Conservation (phyloP, 2,329 filamentous ascomycete genomes). For the Colletotrichum navitas region DNA sequence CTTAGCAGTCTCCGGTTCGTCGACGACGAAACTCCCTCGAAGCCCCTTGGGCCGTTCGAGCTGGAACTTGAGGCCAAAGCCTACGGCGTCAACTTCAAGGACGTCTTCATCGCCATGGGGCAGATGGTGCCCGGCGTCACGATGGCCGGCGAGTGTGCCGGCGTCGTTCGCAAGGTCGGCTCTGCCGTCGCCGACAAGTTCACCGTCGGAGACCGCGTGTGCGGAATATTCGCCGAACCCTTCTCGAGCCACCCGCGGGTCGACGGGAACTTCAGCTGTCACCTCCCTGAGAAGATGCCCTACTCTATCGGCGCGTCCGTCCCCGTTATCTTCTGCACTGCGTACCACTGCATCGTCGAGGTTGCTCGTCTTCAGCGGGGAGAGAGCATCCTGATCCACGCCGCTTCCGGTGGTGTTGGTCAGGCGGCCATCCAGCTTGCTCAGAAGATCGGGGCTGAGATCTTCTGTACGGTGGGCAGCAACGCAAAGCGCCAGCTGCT, state of each 20-base stretch:
- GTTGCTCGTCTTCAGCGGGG: conserved; percentile 46
- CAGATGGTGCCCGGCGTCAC: conserved; percentile 41
- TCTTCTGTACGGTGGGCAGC: conserved; percentile 50
- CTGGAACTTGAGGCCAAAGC: conserved; percentile 44
- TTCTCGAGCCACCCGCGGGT: conserved; percentile 14
- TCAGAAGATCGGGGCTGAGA: conserved; percentile 48
- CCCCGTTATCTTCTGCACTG: conserved; percentile 47
- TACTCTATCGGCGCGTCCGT: conserved; percentile 54
- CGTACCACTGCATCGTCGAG: conserved; percentile 46
- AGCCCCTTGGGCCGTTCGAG: conserved; percentile 40
- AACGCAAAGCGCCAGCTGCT: conserved; percentile 48
- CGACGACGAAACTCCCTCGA: conserved; percentile 30
- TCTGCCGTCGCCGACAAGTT: conserved; percentile 39
- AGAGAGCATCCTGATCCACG: conserved; percentile 53
- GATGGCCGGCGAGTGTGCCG: conserved; percentile 47
- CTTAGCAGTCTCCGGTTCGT: conserved; percentile 36
- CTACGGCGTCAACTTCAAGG: conserved; percentile 45
- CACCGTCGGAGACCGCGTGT: conserved; percentile 46
- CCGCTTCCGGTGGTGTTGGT: conserved; percentile 52
- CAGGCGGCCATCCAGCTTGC: conserved; percentile 53
- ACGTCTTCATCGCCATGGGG: conserved; percentile 46
- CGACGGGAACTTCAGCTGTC: conserved; percentile 43
- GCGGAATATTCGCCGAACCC: conserved; percentile 13
- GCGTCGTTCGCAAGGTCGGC: conserved; percentile 47
- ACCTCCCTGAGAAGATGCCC: conserved; percentile 53